Evolutionary conservation across 305 asterid genomes (phyloP).

Genomic region (Fraxinus latifolia): DNA sequence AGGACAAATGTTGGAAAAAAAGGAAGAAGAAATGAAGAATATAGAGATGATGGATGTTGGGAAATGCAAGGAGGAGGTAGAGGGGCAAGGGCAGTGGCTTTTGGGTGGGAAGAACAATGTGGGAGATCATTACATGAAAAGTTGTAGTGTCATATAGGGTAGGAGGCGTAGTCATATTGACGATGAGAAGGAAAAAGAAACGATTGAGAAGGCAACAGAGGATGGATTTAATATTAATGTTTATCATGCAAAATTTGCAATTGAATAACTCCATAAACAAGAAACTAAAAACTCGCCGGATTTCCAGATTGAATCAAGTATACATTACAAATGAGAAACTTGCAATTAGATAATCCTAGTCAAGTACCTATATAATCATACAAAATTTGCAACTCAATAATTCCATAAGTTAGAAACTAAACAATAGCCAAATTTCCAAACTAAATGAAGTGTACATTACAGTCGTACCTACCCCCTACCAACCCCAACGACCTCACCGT

Average conservation of each 20-base stretch:
- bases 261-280: not conserved
- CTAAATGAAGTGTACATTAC: not conserved
- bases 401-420: not conserved
- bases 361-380: not conserved
- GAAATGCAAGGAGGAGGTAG: slow-evolving; percentile 2
- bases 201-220: slow-evolving; percentile 25
- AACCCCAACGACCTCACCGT: too few relatives aligned
- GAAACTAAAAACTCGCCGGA: slow-evolving; percentile 4
- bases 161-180: not conserved
- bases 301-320: slow-evolving; percentile 4
- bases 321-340: not conserved
- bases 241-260: not conserved
- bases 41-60: too few relatives aligned
- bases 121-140: slow-evolving; percentile 42
- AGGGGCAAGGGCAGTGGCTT: slow-evolving; percentile 41
- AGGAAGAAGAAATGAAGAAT: too few relatives aligned
- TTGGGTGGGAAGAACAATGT: slow-evolving; percentile 34
- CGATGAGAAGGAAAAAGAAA: not conserved
- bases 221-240: slow-evolving; percentile 38
- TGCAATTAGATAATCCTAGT: not conserved
- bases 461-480: not conserved
- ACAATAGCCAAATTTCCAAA: slow-evolving; percentile 5
- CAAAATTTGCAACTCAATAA: not conserved
- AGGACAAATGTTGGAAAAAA: too few relatives aligned
- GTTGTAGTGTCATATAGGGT: slow-evolving; percentile 30